A percentile compares a stretch with the other conserved stretches of the same genome.
phyloP scores from a whole-genome alignment of 2,329 filamentous ascomycete genomes.

The Diaporthe ampelina region DNA sequence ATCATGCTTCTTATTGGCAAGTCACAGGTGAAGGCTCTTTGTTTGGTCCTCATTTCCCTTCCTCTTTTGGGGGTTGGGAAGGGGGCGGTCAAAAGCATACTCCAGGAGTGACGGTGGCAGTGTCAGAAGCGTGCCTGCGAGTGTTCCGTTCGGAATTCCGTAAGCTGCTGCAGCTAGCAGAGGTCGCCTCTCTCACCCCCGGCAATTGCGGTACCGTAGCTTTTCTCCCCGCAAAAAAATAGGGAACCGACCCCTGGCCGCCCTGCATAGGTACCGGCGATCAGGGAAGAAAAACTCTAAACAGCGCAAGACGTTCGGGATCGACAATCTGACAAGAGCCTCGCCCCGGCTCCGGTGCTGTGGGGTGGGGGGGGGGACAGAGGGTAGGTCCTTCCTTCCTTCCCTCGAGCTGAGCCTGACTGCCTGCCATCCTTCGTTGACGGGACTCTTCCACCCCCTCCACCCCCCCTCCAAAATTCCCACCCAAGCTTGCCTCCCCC shows the following conservation, averaged over 20 bases:
- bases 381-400: background rate
- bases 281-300: conserved; percentile 36
- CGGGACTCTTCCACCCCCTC: background rate
- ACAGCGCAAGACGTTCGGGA: conserved; percentile 27
- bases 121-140: background rate
- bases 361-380: background rate
- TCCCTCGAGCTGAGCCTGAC: conserved; percentile 7
- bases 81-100: conserved; percentile 26
- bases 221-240: conserved; percentile 34
- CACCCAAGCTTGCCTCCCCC: background rate
- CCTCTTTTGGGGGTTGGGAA: background rate
- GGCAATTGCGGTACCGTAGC: conserved; percentile 29
- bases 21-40: background rate
- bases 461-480: background rate
- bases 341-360: conserved; percentile 24
- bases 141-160: conserved; percentile 6
- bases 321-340: conserved; percentile 35
- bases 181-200: conserved; percentile 12
- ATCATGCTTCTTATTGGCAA: conserved; percentile 1
- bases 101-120: conserved; percentile 5
- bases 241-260: conserved; percentile 28
- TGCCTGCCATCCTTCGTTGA: background rate
- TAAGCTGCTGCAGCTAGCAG: conserved; percentile 7
- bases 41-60: background rate
- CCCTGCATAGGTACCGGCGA: conserved; percentile 32